phyloP scores from a whole-genome alignment of 1,139 yeast genomes.

The Hemisphaericaspora xylanilytica region DNA sequence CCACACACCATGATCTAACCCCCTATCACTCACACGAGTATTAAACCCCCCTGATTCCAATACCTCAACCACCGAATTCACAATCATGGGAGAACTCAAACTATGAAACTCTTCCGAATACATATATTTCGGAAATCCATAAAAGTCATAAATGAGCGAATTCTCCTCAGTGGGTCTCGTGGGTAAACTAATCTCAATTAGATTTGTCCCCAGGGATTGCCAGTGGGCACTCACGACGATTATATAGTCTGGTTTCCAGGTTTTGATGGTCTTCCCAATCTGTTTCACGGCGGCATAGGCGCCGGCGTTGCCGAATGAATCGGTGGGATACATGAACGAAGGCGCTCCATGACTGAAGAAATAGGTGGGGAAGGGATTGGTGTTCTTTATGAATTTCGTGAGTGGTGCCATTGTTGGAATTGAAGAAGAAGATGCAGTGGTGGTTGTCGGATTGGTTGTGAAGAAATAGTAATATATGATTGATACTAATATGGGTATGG shows the following conservation, averaged over 20 bases:
- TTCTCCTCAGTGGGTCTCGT: slow-evolving; percentile 16
- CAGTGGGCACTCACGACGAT: slow-evolving; percentile 75
- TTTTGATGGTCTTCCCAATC: slow-evolving; percentile 51
- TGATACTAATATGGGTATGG: slow-evolving; percentile 4
- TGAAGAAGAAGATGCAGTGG: background rate
- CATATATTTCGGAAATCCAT: slow-evolving; percentile 65
- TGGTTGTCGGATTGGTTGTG: background rate
- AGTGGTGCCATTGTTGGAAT: slow-evolving; percentile 1
- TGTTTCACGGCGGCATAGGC: slow-evolving; percentile 54
- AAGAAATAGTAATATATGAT: slow-evolving; percentile 2
- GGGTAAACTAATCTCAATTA: slow-evolving; percentile 52
- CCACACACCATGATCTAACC: slow-evolving; percentile 83
- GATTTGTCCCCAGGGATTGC: slow-evolving; percentile 48
- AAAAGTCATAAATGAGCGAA: slow-evolving; percentile 65
- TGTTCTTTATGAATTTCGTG: slow-evolving; percentile 16
- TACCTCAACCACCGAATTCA: slow-evolving; percentile 34
- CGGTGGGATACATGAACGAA: slow-evolving; percentile 55
- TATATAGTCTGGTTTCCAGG: slow-evolving; percentile 60
- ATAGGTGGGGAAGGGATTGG: slow-evolving; percentile 49
- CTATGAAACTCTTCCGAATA: slow-evolving; percentile 63
- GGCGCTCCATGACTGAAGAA: slow-evolving; percentile 83
- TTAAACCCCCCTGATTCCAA: slow-evolving; percentile 44
- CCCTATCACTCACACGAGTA: slow-evolving; percentile 48
- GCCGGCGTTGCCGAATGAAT: slow-evolving; percentile 48
- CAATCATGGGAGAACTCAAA: slow-evolving; percentile 38